Evolutionary conservation across 2,329 filamentous ascomycete genomes (phyloP), one percentile per base, ranked within the genome.

Genomic region (Paraphaeosphaeria minitans): DNA sequence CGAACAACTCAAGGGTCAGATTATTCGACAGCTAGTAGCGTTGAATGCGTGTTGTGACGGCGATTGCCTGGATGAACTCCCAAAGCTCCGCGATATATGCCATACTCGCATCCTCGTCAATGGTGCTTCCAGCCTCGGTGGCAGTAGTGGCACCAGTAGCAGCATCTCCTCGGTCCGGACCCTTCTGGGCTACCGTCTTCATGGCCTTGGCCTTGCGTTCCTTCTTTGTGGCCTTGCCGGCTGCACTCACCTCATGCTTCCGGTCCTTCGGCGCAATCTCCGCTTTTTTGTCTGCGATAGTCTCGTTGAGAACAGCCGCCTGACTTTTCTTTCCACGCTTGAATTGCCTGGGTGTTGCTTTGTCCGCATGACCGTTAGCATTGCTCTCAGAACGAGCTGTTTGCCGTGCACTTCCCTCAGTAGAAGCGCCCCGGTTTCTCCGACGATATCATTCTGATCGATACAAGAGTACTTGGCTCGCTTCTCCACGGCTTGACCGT

Each of bases 121-220:
- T 16, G 10, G 10, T 16, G 12, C 24, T 16, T 3, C 16, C 6
- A 5, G 12, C 22, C 3, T 24, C 21, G 6, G 13, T 12, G 24
- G 22, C 21, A 27, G 22, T 16, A n/a, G 27, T 48, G 19, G 27
- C 16, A n/a, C n/a, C n/a, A n/a, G n/a, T n/a, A n/a, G n/a, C n/a
- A 35, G 19, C 27, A 35, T 16, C 27, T 4, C n/a, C 33, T 24
- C 45, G 52, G 49, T 7, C 49, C 39, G 8, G 35, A 39, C 19
- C 59, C 52, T 31, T 54, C 59, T 35, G 45, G n/a, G 35, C 41
- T 12, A 4, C 24, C 13, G 10, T 5, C 35, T 39, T 39, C 12
- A 6, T 14, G 35, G n/a, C n/a, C n/a, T n/a, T n/a, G n/a, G n/a
- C n/a, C 13, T 14, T 39, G 6, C 16, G 13, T 14, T 16, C 12